Evolutionary conservation across 495 filamentous ascomycete species (phyloP).

Genomic region (Penicillium nucicola): DNA sequence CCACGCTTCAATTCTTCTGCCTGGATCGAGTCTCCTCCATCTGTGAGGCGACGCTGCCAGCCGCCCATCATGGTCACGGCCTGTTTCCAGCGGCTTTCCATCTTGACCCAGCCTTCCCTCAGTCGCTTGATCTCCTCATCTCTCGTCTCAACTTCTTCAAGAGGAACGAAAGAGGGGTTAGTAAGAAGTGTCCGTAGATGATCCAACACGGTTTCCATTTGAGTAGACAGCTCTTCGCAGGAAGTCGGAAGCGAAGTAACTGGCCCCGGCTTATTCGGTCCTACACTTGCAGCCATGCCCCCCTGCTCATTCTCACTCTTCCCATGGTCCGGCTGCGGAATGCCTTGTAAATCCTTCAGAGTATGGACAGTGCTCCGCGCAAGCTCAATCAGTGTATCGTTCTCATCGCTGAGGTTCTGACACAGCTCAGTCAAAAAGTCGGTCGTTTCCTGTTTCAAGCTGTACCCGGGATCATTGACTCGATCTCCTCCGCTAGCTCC

Average conservation of each 20-base stretch:
- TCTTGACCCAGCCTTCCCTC: conserved; percentile 81
- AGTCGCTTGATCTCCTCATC: conserved; percentile 86
- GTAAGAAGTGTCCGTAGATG: conserved; percentile 81
- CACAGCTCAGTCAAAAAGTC: conserved; percentile 88
- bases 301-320: conserved; percentile 30
- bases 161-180: conserved; percentile 91
- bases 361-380: conserved; percentile 67
- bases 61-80: conserved; percentile 86
- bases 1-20: conserved; percentile 80
- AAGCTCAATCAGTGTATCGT: conserved; percentile 75
- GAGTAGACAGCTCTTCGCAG: conserved; percentile 67
- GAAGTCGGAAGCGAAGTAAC: conserved; percentile 50
- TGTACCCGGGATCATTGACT: conserved; percentile 61
- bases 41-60: conserved; percentile 81
- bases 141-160: conserved; percentile 89
- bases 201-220: conserved; percentile 71
- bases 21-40: conserved; percentile 74
- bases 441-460: conserved; percentile 80
- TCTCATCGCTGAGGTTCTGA: conserved; percentile 88
- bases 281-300: conserved; percentile 35
- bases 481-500: conserved; percentile 38
- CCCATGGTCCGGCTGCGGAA: conserved; percentile 50
- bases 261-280: conserved; percentile 26
- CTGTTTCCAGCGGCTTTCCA: conserved; percentile 88
- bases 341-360: conserved; percentile 74